A percentile compares a stretch with the other conserved stretches of the same genome.
These are phyloP conservation scores for Falciphora oryzae DNA, from an alignment of 2,329 filamentous ascomycete species.

Conservation along the genomic window DNA sequence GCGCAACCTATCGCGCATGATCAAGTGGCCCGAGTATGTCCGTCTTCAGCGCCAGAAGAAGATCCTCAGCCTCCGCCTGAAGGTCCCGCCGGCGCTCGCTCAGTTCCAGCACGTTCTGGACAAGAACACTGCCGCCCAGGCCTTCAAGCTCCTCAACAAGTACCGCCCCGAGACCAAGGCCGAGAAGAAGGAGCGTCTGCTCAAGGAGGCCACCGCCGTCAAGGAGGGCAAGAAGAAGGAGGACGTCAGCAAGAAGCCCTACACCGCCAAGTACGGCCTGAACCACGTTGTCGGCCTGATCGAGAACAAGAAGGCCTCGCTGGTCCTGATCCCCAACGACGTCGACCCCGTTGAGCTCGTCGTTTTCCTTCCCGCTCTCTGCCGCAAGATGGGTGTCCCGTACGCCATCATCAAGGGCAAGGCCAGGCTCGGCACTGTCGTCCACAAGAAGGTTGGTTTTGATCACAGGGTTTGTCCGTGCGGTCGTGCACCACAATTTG, in stretches of 20 bases:
- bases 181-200: slow-evolving; percentile 99
- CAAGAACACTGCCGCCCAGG: slow-evolving; percentile 92
- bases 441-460: slow-evolving; percentile 88
- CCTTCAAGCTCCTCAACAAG: slow-evolving; percentile 99
- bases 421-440: slow-evolving; percentile 95
- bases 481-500: neutral
- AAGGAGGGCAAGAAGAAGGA: slow-evolving; percentile 99
- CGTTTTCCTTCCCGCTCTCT: slow-evolving; percentile 97
- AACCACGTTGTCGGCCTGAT: slow-evolving; percentile 98
- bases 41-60: slow-evolving; percentile 90
- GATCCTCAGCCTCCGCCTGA: slow-evolving; percentile 97
- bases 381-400: slow-evolving; percentile 99
- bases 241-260: slow-evolving; percentile 99
- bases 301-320: slow-evolving; percentile 99
- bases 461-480: neutral
- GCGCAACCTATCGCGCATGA: slow-evolving; percentile 95
- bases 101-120: slow-evolving; percentile 98
- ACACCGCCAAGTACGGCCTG: slow-evolving; percentile 98
- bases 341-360: slow-evolving; percentile 99
- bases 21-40: slow-evolving; percentile 99
- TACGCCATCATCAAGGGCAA: slow-evolving; percentile 99
- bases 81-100: slow-evolving; percentile 94
- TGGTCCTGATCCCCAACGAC: slow-evolving; percentile 98
- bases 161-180: slow-evolving; percentile 98
- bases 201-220: slow-evolving; percentile 96